phyloP scores from a whole-genome alignment of 257 asterid genomes.

The Lantana camara region DNA sequence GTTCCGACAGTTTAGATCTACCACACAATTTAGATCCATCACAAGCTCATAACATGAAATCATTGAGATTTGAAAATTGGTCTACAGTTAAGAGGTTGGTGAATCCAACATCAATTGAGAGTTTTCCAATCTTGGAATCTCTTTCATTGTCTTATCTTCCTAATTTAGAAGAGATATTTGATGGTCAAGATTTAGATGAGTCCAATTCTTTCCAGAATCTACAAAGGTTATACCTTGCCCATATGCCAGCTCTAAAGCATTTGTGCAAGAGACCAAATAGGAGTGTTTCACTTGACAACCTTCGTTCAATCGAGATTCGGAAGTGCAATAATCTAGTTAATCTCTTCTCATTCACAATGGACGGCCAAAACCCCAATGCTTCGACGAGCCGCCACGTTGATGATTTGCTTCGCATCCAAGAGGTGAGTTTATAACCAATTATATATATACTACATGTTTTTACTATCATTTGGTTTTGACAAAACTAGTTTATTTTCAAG shows the following conservation, averaged over 20 bases:
- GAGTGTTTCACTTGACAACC: conserved; percentile 3
- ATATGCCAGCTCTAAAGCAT: background rate
- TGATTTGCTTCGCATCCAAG: no score
- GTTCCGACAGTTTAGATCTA: no score
- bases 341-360: no score
- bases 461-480: no score
- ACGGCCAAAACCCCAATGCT: no score
- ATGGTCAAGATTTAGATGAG: background rate
- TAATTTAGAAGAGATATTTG: background rate
- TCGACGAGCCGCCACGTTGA: no score
- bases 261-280: background rate
- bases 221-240: background rate
- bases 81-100: conserved; percentile 2
- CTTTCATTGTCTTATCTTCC: background rate
- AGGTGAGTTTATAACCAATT: no score
- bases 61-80: background rate
- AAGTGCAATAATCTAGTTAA: no score
- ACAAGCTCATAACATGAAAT: background rate
- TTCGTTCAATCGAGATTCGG: no score
- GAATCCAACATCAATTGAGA: background rate
- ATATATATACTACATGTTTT: no score
- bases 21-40: no score
- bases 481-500: no score
- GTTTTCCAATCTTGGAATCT: conserved; percentile 1
- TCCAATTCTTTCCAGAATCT: background rate